phyloP scores from a whole-genome alignment of 805 yeast species.

The Alloascoidea hylecoeti region DNA sequence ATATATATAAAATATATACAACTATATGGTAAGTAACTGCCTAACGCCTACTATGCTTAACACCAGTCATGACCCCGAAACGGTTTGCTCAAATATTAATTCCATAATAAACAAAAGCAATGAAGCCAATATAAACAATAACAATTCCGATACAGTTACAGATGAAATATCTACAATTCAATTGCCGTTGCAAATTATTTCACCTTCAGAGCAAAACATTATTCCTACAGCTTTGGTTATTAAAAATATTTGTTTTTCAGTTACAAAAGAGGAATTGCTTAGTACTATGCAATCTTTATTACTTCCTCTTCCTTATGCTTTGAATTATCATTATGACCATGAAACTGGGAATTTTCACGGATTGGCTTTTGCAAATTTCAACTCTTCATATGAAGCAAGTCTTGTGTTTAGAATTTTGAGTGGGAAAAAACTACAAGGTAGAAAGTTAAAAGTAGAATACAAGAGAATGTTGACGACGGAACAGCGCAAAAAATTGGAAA shows the following conservation, averaged over 20 bases:
- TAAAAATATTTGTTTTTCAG: not conserved
- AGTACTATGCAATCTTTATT: not conserved
- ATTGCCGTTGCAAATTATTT: too few relatives aligned
- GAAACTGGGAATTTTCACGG: slow-evolving; percentile 1
- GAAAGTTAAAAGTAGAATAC: not conserved
- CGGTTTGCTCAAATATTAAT: too few relatives aligned
- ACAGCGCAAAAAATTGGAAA: slow-evolving; percentile 1
- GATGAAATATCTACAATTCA: too few relatives aligned
- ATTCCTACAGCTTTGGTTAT: slow-evolving; percentile 1
- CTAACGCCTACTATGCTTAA: too few relatives aligned
- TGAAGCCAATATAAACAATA: too few relatives aligned
- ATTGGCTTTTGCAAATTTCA: not conserved
- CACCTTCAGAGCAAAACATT: not conserved
- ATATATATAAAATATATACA: too few relatives aligned
- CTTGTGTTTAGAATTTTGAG: not conserved
- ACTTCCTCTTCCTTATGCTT: not conserved
- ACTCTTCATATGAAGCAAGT: slow-evolving; percentile 1
- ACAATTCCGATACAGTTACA: too few relatives aligned
- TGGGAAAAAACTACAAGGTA: not conserved
- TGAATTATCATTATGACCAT: not conserved
- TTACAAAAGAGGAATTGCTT: not conserved
- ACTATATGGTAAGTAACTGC: too few relatives aligned
- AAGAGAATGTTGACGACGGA: slow-evolving; percentile 1
- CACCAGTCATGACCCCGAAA: too few relatives aligned
- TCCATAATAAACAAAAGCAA: too few relatives aligned